Conservation (phyloP, 2,329 filamentous ascomycete genomes). For the Sporothrix pseudoabietina region DNA sequence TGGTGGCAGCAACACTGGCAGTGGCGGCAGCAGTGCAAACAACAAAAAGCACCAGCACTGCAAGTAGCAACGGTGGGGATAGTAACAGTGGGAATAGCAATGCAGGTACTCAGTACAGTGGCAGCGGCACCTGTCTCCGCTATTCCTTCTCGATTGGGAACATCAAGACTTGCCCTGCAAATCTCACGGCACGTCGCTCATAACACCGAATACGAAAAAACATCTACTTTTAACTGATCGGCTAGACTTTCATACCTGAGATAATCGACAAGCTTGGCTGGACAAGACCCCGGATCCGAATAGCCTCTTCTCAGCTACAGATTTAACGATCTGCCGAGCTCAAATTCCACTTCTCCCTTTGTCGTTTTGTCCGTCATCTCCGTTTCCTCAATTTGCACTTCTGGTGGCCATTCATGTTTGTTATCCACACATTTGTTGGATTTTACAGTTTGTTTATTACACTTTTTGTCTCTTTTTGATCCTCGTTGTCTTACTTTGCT, state of each 20-base stretch:
- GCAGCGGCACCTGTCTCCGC: background rate
- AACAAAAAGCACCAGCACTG: background rate
- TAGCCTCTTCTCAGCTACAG: background rate
- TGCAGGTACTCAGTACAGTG: background rate
- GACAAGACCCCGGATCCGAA: constrained; percentile 1
- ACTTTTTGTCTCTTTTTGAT: background rate
- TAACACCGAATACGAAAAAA: background rate
- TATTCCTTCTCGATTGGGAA: background rate
- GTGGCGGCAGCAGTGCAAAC: background rate
- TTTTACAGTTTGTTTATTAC: background rate
- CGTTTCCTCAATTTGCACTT: background rate
- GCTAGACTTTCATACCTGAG: background rate
- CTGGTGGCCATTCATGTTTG: background rate
- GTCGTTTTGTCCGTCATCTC: background rate
- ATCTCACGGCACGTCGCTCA: background rate
- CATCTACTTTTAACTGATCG: background rate
- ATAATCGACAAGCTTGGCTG: background rate
- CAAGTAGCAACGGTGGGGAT: background rate
- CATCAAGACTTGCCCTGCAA: background rate
- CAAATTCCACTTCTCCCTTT: background rate
- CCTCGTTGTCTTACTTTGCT: background rate
- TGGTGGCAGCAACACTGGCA: background rate
- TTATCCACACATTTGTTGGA: background rate
- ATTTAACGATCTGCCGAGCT: background rate
- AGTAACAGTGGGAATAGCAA: background rate